Evolutionary conservation across 2,329 filamentous ascomycete species (phyloP).

Genomic region (Drechslera avenae): DNA sequence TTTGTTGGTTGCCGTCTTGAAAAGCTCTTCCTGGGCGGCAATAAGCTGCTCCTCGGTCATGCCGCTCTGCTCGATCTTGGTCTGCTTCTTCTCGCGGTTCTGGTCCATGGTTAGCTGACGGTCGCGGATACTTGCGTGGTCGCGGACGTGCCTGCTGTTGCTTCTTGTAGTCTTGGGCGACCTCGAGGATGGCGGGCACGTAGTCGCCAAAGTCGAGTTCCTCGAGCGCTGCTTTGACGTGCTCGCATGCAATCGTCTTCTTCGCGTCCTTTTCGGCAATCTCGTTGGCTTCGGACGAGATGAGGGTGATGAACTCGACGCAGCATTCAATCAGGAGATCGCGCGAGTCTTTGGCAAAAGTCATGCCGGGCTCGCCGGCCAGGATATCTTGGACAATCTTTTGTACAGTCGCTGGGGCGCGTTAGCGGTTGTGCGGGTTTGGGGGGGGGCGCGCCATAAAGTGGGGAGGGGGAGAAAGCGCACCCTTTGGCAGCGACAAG

Average conservation of each 20-base stretch:
- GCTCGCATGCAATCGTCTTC: slow-evolving; percentile 98
- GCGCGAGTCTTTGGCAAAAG: slow-evolving; percentile 92
- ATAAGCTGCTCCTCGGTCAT: slow-evolving; percentile 89
- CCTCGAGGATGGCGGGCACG: slow-evolving; percentile 82
- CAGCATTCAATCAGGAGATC: slow-evolving; percentile 98
- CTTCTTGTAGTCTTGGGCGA: slow-evolving; percentile 90
- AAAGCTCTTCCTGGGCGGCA: slow-evolving; percentile 87
- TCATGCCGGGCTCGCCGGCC: slow-evolving; percentile 73
- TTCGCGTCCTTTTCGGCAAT: slow-evolving; percentile 99
- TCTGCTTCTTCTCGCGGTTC: slow-evolving; percentile 95
- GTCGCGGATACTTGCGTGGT: neutral
- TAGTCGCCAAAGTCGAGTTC: slow-evolving; percentile 94
- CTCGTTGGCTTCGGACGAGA: slow-evolving; percentile 98
- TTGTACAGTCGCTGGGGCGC: slow-evolving; percentile 65
- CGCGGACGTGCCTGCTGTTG: slow-evolving; percentile 74
- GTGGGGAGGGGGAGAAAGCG: slow-evolving; percentile 11
- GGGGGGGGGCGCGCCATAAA: neutral
- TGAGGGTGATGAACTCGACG: slow-evolving; percentile 97
- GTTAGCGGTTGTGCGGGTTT: slow-evolving; percentile 17
- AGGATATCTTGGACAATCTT: slow-evolving; percentile 95
- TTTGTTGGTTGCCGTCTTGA: slow-evolving; percentile 77
- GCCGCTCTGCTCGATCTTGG: slow-evolving; percentile 94
- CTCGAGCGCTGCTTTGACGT: slow-evolving; percentile 92
- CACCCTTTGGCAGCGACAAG: slow-evolving; percentile 50
- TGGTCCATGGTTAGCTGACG: slow-evolving; percentile 49